Percentiles rank a stretch among this genome's conserved stretches.
phyloP scores from a whole-genome alignment of 139 green algal species.

The Spirogloea muscicola region DNA sequence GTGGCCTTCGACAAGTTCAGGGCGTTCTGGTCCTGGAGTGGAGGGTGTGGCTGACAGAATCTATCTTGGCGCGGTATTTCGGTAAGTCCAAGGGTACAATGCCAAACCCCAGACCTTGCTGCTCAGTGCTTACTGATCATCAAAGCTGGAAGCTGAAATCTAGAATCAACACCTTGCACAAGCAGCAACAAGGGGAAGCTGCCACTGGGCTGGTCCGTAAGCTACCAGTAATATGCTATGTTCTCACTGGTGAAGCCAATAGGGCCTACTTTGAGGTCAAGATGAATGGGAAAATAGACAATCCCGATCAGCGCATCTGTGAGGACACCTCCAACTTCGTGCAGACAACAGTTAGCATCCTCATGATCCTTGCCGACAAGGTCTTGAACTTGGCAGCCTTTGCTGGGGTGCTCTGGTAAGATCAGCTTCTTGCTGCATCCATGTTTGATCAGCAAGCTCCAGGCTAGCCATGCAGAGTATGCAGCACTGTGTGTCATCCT shows the following conservation, averaged over 20 bases:
- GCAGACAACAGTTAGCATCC: conserved; percentile 57
- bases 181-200: not conserved
- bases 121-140: not conserved
- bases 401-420: conserved; percentile 57
- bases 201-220: too few relatives aligned
- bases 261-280: conserved; percentile 30
- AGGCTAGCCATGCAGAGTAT: too few relatives aligned
- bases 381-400: conserved; percentile 78
- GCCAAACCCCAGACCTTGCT: not conserved
- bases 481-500: too few relatives aligned
- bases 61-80: conserved; percentile 59
- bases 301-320: conserved; percentile 76
- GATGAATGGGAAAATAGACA: conserved; percentile 42
- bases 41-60: conserved; percentile 55
- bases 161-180: not conserved
- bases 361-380: conserved; percentile 67
- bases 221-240: conserved; percentile 11
- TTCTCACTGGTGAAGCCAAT: not conserved
- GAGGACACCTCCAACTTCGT: conserved; percentile 79
- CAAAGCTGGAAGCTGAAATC: not conserved
- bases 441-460: too few relatives aligned
- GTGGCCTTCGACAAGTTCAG: too few relatives aligned
- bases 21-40: conserved; percentile 59
- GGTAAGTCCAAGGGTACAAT: too few relatives aligned
- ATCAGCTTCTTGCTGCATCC: too few relatives aligned